These are phyloP conservation scores for Schizonepeta tenuifolia DNA, from an alignment of 257 asterid genomes.

Conservation along the genomic window DNA sequence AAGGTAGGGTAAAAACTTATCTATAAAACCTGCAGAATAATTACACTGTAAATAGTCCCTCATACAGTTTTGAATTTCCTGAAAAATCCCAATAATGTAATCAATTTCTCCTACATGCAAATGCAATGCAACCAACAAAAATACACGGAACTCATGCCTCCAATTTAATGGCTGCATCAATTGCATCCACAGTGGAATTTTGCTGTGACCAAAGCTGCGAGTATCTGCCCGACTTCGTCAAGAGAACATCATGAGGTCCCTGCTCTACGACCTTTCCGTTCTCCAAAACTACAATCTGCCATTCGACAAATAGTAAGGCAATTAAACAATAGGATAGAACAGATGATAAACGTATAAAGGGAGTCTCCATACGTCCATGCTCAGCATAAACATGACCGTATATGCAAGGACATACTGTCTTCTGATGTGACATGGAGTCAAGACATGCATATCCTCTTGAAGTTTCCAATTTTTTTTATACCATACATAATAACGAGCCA, in stretches of 20 bases:
- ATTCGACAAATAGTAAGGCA: slow-evolving; percentile 6
- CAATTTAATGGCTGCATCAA: slow-evolving; percentile 70
- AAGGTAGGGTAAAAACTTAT: not conserved
- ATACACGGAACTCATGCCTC: slow-evolving; percentile 44
- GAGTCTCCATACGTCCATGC: not conserved
- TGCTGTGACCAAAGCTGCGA: slow-evolving; percentile 97
- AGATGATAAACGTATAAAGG: not conserved
- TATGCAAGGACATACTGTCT: not conserved
- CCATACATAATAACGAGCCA: not conserved
- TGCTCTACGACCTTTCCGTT: slow-evolving; percentile 93
- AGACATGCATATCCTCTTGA: slow-evolving; percentile 14
- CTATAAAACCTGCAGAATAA: slow-evolving; percentile 19
- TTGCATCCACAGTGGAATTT: slow-evolving; percentile 72
- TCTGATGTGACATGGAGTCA: not conserved
- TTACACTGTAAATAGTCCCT: slow-evolving; percentile 26
- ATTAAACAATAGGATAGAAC: not conserved
- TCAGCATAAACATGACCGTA: not conserved
- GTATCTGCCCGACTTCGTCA: slow-evolving; percentile 79
- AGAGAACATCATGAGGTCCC: slow-evolving; percentile 87
- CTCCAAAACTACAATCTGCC: slow-evolving; percentile 89
- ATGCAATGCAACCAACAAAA: no score
- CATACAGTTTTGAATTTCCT: not conserved
- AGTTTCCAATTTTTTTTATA: not conserved
- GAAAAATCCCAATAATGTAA: slow-evolving; percentile 29
- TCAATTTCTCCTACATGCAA: not conserved